Evolutionary conservation across 2,329 filamentous ascomycete species (phyloP).

Genomic region (Stemphylium lycopersici): DNA sequence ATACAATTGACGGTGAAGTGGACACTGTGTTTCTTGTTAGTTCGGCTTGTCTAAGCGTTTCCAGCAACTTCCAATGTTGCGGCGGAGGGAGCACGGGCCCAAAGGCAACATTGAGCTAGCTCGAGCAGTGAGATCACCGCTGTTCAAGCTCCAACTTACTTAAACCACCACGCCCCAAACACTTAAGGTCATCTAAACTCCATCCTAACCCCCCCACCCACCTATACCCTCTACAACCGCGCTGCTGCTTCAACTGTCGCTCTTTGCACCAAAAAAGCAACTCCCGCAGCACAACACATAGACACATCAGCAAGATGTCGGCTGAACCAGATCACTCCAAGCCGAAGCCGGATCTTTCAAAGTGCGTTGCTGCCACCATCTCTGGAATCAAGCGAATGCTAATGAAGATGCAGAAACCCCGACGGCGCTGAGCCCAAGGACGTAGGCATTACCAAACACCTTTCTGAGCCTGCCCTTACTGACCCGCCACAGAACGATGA

Average conservation of each 20-base stretch:
- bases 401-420: slow-evolving; percentile 71
- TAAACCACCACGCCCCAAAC: slow-evolving; percentile 42
- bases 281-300: slow-evolving; percentile 25
- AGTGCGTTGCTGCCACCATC: slow-evolving; percentile 45
- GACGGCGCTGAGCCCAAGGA: slow-evolving; percentile 87
- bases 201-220: slow-evolving; percentile 35
- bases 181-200: slow-evolving; percentile 26
- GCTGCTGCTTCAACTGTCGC: slow-evolving; percentile 23
- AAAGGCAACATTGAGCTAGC: slow-evolving; percentile 34
- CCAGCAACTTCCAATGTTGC: slow-evolving; percentile 38
- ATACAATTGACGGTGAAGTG: slow-evolving; percentile 10
- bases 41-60: slow-evolving; percentile 25
- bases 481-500: slow-evolving; percentile 74
- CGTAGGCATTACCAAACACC: slow-evolving; percentile 55
- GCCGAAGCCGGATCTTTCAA: slow-evolving; percentile 57
- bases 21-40: slow-evolving; percentile 27
- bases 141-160: slow-evolving; percentile 38
- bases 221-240: slow-evolving; percentile 21
- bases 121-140: slow-evolving; percentile 37
- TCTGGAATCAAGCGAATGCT: slow-evolving; percentile 39
- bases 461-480: slow-evolving; percentile 31
- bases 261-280: slow-evolving; percentile 11
- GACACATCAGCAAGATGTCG: slow-evolving; percentile 51
- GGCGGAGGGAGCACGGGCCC: slow-evolving; percentile 34
- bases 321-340: slow-evolving; percentile 57